Base-by-base conservation (phyloP, 192 early-diverging fungal genomes). In the Glomus cerebriforme region DNA sequence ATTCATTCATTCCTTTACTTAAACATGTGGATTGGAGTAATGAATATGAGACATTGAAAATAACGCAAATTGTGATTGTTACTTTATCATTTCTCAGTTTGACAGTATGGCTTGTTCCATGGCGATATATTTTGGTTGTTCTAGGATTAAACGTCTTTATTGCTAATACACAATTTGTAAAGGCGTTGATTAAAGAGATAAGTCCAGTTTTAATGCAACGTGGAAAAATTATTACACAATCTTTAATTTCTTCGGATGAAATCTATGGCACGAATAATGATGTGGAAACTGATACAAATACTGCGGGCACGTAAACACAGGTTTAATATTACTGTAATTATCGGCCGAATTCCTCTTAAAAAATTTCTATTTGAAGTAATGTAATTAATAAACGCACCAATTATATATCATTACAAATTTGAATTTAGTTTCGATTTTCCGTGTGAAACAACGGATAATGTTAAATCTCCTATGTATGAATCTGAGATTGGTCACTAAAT, bases 21-120 rank as follows among this genome's bases (percentile, higher is more conserved):
- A 82, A 81, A 59, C 83, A 87, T 75, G 62, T 88, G 45, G 86
- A 90, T 79, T 90, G 89, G 89, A 84, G 84, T 32, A 83, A 85
- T 65, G 87, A 87, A 66, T 63, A 79, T 27, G 79, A 85, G 62
- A 81, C 85, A 2, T 80, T 85, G 31, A 80, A 78, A 59, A 84
- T 90, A 34, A 82, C 86, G 10, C 86, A 87, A 35, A 29, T 81
- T 9, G 81, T 84, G 8, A 81, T 87, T 60, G 58, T 84, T 5
- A 68, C 34, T 0, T 69, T 88, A 70, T 64, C 60, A n/a, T 0
- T 87, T 12, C 43, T 66, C 1, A 69, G 62, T 65, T 26, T 58
- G 4, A 35, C 47, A 24, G 81, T 88, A 67, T 88, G 85, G 82
- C 63, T 88, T 45, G 65, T 90, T 2, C 85, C 87, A 31, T 87